Evolutionary conservation across 2,329 filamentous ascomycete genomes (phyloP), one percentile per base, ranked within the genome.

Genomic region (Curvularia verruculosa): DNA sequence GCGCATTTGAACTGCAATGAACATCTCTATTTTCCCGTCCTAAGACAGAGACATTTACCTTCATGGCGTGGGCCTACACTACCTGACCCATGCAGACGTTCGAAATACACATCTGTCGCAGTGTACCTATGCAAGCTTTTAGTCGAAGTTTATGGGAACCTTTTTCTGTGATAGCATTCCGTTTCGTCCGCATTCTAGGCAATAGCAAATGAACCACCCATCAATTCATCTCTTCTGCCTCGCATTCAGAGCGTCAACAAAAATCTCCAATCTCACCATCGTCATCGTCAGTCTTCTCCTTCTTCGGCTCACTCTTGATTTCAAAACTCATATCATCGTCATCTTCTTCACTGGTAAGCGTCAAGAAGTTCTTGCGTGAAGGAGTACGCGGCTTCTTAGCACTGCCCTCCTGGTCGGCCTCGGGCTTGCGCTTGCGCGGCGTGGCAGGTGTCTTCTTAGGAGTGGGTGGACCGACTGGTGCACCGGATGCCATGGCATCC

Each of bases 401-500:
- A 13, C 44, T n/a, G 13, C 28, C 60, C n/a, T 46, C 60, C 1
- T 40, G 52, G 3, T 59, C 55, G 3, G 26, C 36, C 47, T 61
- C 59, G n/a, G 34, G 34, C 54, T 65, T 67, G 19, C 68, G 65
- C 65, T 72, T 73, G 2, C 61, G 58, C 0, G 63, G 49, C 0
- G 58, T 61, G 1, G 26, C 46, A 1, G 53, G 18, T 31, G 65
- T 58, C 37, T 60, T 58, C 15, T 15, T 50, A 15, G 44, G 24
- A 12, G 36, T 45, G 10, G 7, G 3, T 13, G 18, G 24, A n/a
- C 26, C n/a, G 7, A 59, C 8, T 15, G 58, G 24, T 36, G 37
- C 5, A 44, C 67, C 48, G 28, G 58, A 48, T 31, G 64, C 59
- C 5, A 72, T 41, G 0, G 54, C 57, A 3, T 57, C 61, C 3